Base-by-base conservation (phyloP, 2,329 filamentous ascomycete genomes). In the Rhynchosporium graminicola region DNA sequence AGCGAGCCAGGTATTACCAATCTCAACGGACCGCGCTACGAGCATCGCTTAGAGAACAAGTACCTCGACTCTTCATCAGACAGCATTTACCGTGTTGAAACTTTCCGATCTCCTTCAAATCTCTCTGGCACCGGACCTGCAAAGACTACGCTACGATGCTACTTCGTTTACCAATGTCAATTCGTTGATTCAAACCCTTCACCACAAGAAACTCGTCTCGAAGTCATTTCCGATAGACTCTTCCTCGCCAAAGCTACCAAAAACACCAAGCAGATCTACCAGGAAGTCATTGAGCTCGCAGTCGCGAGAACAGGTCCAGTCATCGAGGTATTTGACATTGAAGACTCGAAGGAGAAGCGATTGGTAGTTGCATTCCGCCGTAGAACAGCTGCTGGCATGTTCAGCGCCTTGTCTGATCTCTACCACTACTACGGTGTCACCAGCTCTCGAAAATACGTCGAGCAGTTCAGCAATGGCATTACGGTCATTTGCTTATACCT, bases 341-440 rank as follows among this genome's bases (percentile, higher is more conserved):
- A 97, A 74, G 91, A 86, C 69, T 90, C 89, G 20, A 86, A 89
- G 38, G 95, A 99, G 81, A 98, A 97, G 84, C 87, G 95, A 71
- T 81, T 99, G 64, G 92, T 99, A 61, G 85, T 99, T 71, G 95
- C 93, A 51, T 98, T 97, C 83, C 92, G 94, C 71, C 91, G 94
- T 70, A 89, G 93, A 67, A 96, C 94, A 20, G 95, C 95, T 36
- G 84, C 92, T 70, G 95, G 95, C 67, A 82, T 99, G 72, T 99
- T 99, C 83, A 97, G 93, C 70, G 92, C 95, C 33, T 80, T 99
- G 71, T 96, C 91, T 68, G 93, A 98, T 76, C 82, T 99, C 43
- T 99, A 99, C 80, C 95, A 99, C 80, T 98, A 97, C 84, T 99
- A 99, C 74, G 94, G 95, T 48, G 85, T 98, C 65, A 99, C 95